Base-by-base conservation (phyloP, 169 alveolate species). In the Plasmodium fragile region DNA sequence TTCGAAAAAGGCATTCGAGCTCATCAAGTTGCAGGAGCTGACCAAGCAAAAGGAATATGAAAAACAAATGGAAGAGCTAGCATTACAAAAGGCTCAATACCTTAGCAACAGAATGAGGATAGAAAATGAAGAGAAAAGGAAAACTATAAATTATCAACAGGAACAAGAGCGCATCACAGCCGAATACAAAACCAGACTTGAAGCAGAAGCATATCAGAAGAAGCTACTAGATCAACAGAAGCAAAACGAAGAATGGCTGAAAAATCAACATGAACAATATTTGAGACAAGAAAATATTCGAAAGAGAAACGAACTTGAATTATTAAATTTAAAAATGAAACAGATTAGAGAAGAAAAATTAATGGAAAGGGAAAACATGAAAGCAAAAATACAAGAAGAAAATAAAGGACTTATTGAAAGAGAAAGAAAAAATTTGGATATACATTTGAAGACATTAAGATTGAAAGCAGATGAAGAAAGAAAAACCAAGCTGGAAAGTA, bases 1-100 rank as follows among this genome's bases (percentile, higher is more conserved):
- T 92, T 99, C 99, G 3, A 97, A 97, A 36, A 94, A 98, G 94
- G 99, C 99, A 18, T 98, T 98, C 82, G 99, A 98, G 85, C 92
- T 99, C 28, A 98, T 99, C 52, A 97, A 98, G 92, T 96, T 98
- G 82, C 99, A 98, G 95, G 99, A 99, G 92, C 96, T 97, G 91
- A 98, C 99, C 25, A 96, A 96, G 92, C 99, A 98, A 92, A 98
- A 98, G 96, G 99, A 99, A 92, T 91, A 97, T 32, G 99, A 98
- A 87, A 96, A 95, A 59, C 98, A 98, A 78, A 97, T 97, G 95
- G 98, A 97, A 71, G 97, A 97, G 96, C 94, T 97, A 10, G 28
- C 94, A 1, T 59, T 82, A 73, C 95, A 93, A 32, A 59, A 83
- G 28, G 92, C 94, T 18, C 95, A 93, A 65, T 65, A 83, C 94